A percentile compares a stretch with the other conserved stretches of the same genome.
phyloP scores from a whole-genome alignment of 805 yeast genomes.

The Kodamaea laetipori region DNA sequence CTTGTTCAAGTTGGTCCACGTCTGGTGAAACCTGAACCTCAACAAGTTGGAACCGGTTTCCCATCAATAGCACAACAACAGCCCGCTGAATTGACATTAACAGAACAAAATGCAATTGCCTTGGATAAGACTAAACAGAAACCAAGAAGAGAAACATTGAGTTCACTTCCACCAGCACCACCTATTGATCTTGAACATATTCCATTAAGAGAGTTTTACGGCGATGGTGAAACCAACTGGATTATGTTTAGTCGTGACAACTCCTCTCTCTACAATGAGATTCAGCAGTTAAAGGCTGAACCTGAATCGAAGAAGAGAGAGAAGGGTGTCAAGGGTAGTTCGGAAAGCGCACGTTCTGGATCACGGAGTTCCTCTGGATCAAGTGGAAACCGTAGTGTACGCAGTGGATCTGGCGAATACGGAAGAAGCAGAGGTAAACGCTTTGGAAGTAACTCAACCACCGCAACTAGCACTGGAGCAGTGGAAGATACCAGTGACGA shows the following conservation, averaged over 20 bases:
- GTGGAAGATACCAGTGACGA: slow-evolving; percentile 10
- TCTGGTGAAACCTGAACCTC: too few relatives aligned
- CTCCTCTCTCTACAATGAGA: slow-evolving; percentile 25
- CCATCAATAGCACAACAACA: too few relatives aligned
- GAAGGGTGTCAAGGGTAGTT: background rate
- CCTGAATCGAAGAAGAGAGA: background rate
- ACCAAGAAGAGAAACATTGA: slow-evolving; percentile 1
- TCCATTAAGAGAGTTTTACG: slow-evolving; percentile 18
- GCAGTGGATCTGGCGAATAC: background rate
- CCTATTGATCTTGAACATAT: slow-evolving; percentile 11
- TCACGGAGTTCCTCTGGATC: slow-evolving; percentile 3
- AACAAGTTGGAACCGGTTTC: too few relatives aligned
- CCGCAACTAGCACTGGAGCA: slow-evolving; percentile 8
- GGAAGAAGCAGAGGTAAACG: background rate
- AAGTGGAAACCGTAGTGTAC: background rate
- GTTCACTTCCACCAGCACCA: slow-evolving; percentile 10
- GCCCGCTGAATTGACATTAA: background rate
- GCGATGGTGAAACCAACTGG: slow-evolving; percentile 28
- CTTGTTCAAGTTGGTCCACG: too few relatives aligned
- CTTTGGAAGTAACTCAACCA: slow-evolving; percentile 8
- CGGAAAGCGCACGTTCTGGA: background rate
- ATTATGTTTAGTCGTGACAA: slow-evolving; percentile 26
- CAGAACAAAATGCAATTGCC: background rate
- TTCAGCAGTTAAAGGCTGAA: slow-evolving; percentile 23
- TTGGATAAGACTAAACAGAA: slow-evolving; percentile 1